These are phyloP conservation scores for Talaromyces wortmannii DNA, from an alignment of 495 filamentous ascomycete genomes.

Conservation along the genomic window DNA sequence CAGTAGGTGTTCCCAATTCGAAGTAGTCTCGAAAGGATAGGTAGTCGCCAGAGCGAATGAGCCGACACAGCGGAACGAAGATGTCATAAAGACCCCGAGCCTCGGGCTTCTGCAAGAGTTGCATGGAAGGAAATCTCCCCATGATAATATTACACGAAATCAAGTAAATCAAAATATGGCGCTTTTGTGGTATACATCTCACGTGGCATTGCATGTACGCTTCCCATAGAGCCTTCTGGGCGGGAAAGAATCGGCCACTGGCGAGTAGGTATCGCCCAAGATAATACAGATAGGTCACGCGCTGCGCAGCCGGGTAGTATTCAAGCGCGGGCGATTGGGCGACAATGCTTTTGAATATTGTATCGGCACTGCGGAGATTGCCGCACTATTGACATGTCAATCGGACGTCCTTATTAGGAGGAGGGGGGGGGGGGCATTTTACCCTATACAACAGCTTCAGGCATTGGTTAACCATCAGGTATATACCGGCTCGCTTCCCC, in stretches of 20 bases:
- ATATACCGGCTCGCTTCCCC: constrained; percentile 82
- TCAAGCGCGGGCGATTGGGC: constrained; percentile 71
- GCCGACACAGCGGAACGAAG: constrained; percentile 65
- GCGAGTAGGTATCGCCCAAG: constrained; percentile 84
- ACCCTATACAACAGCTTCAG: constrained; percentile 84
- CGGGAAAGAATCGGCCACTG: constrained; percentile 70
- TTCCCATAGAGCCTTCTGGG: constrained; percentile 63
- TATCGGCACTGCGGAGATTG: constrained; percentile 60
- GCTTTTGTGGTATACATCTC: constrained; percentile 61
- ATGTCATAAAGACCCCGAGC: constrained; percentile 58
- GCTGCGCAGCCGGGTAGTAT: constrained; percentile 78
- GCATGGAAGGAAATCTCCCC: constrained; percentile 70
- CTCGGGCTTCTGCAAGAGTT: constrained; percentile 65
- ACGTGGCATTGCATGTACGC: constrained; percentile 75
- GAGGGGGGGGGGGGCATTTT: constrained; percentile 7
- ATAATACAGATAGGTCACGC: constrained; percentile 91
- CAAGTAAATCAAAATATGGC: constrained; percentile 76
- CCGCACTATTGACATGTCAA: constrained; percentile 30
- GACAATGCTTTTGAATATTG: constrained; percentile 85
- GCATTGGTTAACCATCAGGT: constrained; percentile 84
- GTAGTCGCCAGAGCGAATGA: constrained; percentile 76
- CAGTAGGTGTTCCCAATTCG: constrained; percentile 36
- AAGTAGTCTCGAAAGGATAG: constrained; percentile 66
- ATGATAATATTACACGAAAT: constrained; percentile 77
- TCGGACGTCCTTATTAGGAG: constrained; percentile 1